Evolutionary conservation across 2,329 filamentous ascomycete species (phyloP), one percentile per base, ranked within the genome.

Genomic region (Aspergillus intermedius): DNA sequence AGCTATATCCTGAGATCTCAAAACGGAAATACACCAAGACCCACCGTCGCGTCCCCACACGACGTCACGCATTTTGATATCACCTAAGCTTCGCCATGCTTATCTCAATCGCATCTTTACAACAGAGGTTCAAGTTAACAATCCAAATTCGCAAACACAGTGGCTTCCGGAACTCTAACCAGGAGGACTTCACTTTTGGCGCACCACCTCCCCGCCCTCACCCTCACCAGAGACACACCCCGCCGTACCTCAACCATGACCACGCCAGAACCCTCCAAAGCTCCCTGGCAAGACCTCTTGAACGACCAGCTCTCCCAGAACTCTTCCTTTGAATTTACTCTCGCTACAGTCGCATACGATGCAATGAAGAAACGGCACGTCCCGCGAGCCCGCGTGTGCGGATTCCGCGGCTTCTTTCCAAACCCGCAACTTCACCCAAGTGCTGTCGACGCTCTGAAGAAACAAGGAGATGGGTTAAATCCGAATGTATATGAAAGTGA

Each of bases 341-440:
- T 67, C 10, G 52, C 58, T 5, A 65, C 64, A 5, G 46, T 65
- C 17, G 53, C 47, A 3, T 37, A 49, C 35, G 50, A 57, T 46
- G 42, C 52, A 7, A 25, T 54, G 2, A 44, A 51, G 12, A 50
- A 53, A 13, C 53, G 47, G 2, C 51, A 60, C 12, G 53, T 64
- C 2, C 66, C 66, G 10, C 65, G 66, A 44, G 54, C 62, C 9
- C 64, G 66, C n/a, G 90, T 82, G 60, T 93, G 91, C 69, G 82
- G 95, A 61, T 91, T 83, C 71, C 86, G 91, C 52, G 89, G 90
- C 57, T 83, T 95, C 71, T 95, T 87, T 81, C 84, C 83, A 0
- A 77, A 79, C 48, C 74, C 70, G 1, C 48, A 61, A 3, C 62
- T 95, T 1, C 84, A 86, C 3, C 88, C 91, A 69, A 79, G 82